Percentiles rank a stretch among this genome's conserved stretches.
Conservation (phyloP, 306 rosid genomes). For the Vachellia pachyceras region DNA sequence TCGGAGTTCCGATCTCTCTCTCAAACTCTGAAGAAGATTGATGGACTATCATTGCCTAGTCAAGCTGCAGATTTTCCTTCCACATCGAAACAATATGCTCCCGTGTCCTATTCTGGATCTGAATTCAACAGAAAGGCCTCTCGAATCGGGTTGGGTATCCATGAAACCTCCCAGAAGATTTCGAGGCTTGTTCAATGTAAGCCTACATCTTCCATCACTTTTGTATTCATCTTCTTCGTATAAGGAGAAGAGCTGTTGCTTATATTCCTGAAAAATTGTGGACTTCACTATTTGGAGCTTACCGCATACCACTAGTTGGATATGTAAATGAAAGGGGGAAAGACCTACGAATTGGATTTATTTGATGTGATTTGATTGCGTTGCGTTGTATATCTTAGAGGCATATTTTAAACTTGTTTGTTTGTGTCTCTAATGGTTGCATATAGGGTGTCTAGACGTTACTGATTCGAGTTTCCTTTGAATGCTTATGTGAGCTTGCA, state of each 20-base stretch:
- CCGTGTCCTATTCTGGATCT: slow-evolving; percentile 54
- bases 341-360: neutral
- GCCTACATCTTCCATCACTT: neutral
- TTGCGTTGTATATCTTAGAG: neutral
- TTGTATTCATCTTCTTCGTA: neutral
- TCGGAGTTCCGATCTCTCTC: slow-evolving; percentile 80
- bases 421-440: too few species aligned
- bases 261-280: neutral
- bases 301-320: neutral
- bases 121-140: slow-evolving; percentile 88
- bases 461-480: slow-evolving; percentile 1
- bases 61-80: slow-evolving; percentile 50
- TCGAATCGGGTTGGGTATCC: slow-evolving; percentile 60
- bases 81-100: slow-evolving; percentile 40
- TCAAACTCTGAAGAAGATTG: slow-evolving; percentile 72
- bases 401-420: too few species aligned
- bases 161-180: slow-evolving; percentile 80
- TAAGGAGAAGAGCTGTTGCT: neutral
- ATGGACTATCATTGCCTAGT: slow-evolving; percentile 47
- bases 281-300: neutral
- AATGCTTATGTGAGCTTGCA: slow-evolving; percentile 41
- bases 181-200: slow-evolving; percentile 72
- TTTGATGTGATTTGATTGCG: neutral
- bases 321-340: neutral
- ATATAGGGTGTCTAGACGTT: too few species aligned